Base-by-base conservation (phyloP, 768 basidiomycete species). In the Pholiota microspora region DNA sequence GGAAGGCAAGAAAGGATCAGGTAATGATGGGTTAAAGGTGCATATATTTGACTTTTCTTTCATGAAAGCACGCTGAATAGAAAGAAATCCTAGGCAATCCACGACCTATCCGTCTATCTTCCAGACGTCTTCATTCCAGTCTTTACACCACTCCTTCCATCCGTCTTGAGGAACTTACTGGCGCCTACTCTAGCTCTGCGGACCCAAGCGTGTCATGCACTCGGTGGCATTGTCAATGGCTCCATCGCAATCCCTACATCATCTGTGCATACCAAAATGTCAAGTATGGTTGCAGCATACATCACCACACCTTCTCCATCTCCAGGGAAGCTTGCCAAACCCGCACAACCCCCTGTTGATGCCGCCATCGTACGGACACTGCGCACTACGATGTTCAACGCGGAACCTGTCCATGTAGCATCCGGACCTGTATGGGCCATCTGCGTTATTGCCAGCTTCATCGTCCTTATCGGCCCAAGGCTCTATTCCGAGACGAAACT, bases 1-100 rank as follows among this genome's bases (percentile, higher is more conserved):
- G 65, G 92, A 94, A 67, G 92, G 92, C 8, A 93, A 93, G 74
- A 92, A 91, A 63, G 92, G 92, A 0, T 83, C 91, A 3, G 79
- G 77, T 1, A 86, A 79, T 29, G 91, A 94, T 67, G 89, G 88
- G 18, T 76, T 92, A 44, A 89, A 85, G 79, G 91, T 86, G 64
- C 60, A 69, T 65, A 51, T 49, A 52, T 46, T 38, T 36, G 32
- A 29, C 23, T 57, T 51, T 57, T 45, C 53, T 36, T 24, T 40
- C 52, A n/a, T n/a, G n/a, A 13, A 40, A 25, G 42, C 49, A 45
- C 27, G 21, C 3, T 12, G 32, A 53, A 46, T 62, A 40, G 53
- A 21, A 28, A 21, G 9, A 10, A n/a, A 42, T 40, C 34, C 9
- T 51, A 91, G 89, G 89, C 89, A 3, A 77, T 92, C 27, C 83